Conservation (phyloP, 768 basidiomycete genomes). For the Psilocybe subaeruginosa region DNA sequence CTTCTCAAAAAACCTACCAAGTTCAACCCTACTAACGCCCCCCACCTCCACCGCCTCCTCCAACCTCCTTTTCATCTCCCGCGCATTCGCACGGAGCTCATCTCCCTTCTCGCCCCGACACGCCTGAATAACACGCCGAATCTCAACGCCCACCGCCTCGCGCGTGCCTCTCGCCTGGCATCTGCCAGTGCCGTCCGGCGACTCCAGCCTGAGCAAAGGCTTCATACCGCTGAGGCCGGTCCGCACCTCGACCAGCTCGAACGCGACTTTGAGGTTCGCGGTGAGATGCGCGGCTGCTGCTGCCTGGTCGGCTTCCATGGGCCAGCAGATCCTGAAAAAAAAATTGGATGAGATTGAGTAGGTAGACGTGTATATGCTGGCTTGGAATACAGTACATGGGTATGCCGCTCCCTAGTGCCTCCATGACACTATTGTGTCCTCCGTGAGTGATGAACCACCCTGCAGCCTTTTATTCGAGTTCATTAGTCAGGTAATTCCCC, state of each 20-base stretch:
- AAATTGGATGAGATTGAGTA: neutral
- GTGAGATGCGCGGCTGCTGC: constrained; percentile 9
- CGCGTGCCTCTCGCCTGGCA: constrained; percentile 7
- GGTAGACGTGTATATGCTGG: neutral
- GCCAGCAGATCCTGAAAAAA: constrained; percentile 21
- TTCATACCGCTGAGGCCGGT: constrained; percentile 6
- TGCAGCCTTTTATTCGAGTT: constrained; percentile 3
- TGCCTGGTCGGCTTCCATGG: constrained; percentile 15
- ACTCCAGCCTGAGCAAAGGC: neutral
- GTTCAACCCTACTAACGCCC: neutral
- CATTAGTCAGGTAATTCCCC: neutral
- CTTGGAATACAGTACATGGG: constrained; percentile 7
- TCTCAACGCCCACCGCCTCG: constrained; percentile 8
- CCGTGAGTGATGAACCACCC: constrained; percentile 21
- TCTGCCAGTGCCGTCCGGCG: neutral
- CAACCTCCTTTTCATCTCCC: neutral
- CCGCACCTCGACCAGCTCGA: constrained; percentile 14
- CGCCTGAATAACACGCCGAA: neutral
- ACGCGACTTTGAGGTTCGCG: constrained; percentile 9
- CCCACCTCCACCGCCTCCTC: neutral
- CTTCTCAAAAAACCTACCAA: constrained; percentile 1
- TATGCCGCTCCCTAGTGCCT: constrained; percentile 14
- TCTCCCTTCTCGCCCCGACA: constrained; percentile 9
- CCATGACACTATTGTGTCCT: constrained; percentile 17
- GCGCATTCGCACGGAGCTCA: constrained; percentile 3